Base-by-base conservation (phyloP, 2,329 filamentous ascomycete genomes). In the Ophiognomonia clavigignenti-juglandacearum region DNA sequence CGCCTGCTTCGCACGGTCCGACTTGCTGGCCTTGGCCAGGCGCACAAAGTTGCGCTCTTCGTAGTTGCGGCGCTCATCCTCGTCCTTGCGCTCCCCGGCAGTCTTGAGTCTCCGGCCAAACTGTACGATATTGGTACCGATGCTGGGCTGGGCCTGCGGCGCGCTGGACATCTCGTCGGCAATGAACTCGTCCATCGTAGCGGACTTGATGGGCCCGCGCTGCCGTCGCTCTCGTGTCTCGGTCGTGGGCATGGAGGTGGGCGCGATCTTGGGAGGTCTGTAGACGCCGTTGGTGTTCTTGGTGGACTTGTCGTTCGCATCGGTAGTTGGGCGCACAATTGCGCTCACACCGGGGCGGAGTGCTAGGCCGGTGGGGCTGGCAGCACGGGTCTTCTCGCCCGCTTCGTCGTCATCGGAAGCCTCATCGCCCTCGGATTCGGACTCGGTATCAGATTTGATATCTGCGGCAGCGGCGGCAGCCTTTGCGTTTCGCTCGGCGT, bases 31-130 rank as follows among this genome's bases (percentile, higher is more conserved):
- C 59, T 83, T 85, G 11, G 92, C 90, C 58, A 98, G 72, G 56
- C 93, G 87, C 14, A 88, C 82, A 60, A 96, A 92, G 70, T 98
- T 95, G 56, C 75, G 78, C 69, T 98, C 93, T 72, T 98, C 93
- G 69, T 96, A 98, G 39, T 86, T 80, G 50, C 78, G 78, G 46
- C 87, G 76, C 69, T 96, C 91, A 2, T 78, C 78, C 64, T 97
- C 91, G 34, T 82, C 80, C 53, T 82, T 82, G 47, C 87, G 80
- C 62, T 96, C 86, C 27, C 81, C 75, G 13, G 83, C 79, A 5
- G 86, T 88, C 74, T 91, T 93, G 59, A 82, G 81, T 63, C 82
- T 82, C 53, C 92, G 81, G 27, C 93, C 93, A 41, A 86, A 84
- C 40, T 82, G 75, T 4, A 85, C 74, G 57, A 96, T 95, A 16